Percentiles rank a stretch among this genome's conserved stretches.
phyloP scores from a whole-genome alignment of 306 rosid species.

The Cicer pinnatifidum region DNA sequence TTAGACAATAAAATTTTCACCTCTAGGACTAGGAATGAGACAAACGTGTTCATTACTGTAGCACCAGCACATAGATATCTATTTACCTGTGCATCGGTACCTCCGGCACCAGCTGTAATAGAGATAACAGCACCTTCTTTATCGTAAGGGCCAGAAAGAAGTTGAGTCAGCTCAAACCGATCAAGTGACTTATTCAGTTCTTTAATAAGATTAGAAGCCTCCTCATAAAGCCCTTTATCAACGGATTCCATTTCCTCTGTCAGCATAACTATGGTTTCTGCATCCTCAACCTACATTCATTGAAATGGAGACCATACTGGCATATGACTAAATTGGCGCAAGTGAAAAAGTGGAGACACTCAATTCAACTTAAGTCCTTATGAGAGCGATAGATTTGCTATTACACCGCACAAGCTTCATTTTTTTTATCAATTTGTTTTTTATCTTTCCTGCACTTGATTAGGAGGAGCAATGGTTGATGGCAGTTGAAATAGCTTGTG shows the following conservation, averaged over 20 bases:
- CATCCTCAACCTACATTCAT: conserved; percentile 84
- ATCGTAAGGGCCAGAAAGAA: conserved; percentile 94
- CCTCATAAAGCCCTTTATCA: conserved; percentile 80
- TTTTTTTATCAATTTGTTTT: neutral
- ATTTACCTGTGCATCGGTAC: conserved; percentile 99
- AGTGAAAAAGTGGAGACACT: conserved; percentile 17
- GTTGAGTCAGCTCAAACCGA: conserved; percentile 86
- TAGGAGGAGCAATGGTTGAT: conserved; percentile 11
- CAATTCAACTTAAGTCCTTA: neutral
- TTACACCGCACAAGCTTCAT: neutral
- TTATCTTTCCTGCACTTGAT: neutral
- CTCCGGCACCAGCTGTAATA: conserved; percentile 96
- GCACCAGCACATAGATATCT: conserved; percentile 31
- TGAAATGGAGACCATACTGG: conserved; percentile 6
- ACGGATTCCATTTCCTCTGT: conserved; percentile 88
- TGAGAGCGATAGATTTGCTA: neutral
- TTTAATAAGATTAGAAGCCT: conserved; percentile 78
- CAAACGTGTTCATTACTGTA: conserved; percentile 7
- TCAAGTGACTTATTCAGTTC: conserved; percentile 82
- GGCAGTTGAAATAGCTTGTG: conserved; percentile 5
- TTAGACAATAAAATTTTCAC: conserved; percentile 3
- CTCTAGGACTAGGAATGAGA: conserved; percentile 33
- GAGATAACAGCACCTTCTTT: conserved; percentile 88
- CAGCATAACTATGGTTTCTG: conserved; percentile 83
- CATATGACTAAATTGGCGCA: conserved; percentile 2